phyloP scores from a whole-genome alignment of 305 asterid genomes.

The Fraxinus greggii region DNA sequence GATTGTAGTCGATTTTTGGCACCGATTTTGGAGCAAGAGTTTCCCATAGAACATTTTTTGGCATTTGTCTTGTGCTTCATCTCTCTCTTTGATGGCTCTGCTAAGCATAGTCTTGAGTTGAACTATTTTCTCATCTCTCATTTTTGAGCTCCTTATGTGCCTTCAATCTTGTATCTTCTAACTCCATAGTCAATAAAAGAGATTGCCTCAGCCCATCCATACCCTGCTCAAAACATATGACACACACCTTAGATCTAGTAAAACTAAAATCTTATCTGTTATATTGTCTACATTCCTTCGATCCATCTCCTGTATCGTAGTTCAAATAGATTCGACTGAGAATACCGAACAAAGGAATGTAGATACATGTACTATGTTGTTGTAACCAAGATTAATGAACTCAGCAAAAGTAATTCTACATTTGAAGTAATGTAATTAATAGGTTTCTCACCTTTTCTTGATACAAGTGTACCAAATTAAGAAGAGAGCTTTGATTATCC shows the following conservation, averaged over 20 bases:
- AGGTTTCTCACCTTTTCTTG: conserved; percentile 61
- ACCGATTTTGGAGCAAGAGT: conserved; percentile 45
- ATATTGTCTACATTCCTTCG: not conserved
- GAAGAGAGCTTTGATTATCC: conserved; percentile 62
- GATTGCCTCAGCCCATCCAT: conserved; percentile 54
- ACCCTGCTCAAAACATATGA: conserved; percentile 30
- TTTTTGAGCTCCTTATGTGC: conserved; percentile 46
- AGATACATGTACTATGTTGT: not conserved
- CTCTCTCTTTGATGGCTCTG: conserved; percentile 37
- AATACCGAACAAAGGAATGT: conserved; percentile 2
- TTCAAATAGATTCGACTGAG: not conserved
- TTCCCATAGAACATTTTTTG: conserved; percentile 32
- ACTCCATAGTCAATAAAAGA: conserved; percentile 40
- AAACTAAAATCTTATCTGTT: no score
- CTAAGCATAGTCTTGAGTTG: conserved; percentile 43
- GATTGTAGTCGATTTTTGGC: conserved; percentile 39
- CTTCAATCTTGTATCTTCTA: conserved; percentile 36
- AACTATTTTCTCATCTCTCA: conserved; percentile 41
- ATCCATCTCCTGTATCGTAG: not conserved
- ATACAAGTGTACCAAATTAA: conserved; percentile 55
- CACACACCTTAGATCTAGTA: no score
- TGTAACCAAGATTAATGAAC: not conserved
- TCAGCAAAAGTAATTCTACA: no score
- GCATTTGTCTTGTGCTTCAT: conserved; percentile 42
- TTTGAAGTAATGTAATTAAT: not conserved